These are phyloP conservation scores for Sporothrix humicola DNA, from an alignment of 2,329 filamentous ascomycete species.

Conservation along the genomic window DNA sequence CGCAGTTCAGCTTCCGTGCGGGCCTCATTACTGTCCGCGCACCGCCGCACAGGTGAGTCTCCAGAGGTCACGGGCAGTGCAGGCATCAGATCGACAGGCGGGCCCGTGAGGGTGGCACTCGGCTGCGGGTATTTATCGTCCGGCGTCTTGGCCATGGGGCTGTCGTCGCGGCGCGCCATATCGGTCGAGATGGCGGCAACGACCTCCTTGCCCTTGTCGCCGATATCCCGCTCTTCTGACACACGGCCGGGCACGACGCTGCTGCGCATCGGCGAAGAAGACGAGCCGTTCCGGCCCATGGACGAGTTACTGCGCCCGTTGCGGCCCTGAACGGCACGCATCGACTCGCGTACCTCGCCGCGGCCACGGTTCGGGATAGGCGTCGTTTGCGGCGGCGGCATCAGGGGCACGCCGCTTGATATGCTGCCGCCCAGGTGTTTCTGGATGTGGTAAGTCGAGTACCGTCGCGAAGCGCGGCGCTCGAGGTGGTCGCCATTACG, in stretches of 20 bases:
- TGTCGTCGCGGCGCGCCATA: conserved; percentile 45
- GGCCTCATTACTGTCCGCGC: conserved; percentile 9
- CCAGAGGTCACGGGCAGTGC: conserved; percentile 44
- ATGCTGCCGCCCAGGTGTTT: conserved; percentile 81
- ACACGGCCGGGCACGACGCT: conserved; percentile 58
- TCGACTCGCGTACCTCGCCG: conserved; percentile 78
- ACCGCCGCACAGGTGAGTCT: conserved; percentile 36
- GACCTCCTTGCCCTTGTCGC: conserved; percentile 32
- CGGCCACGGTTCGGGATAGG: conserved; percentile 85
- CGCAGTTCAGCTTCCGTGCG: conserved; percentile 23
- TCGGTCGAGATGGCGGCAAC: not conserved
- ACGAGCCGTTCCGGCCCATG: conserved; percentile 40
- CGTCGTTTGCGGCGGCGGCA: conserved; percentile 82
- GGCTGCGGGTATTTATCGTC: conserved; percentile 66
- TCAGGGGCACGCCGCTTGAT: conserved; percentile 81
- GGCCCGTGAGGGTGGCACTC: conserved; percentile 65
- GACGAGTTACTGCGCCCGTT: conserved; percentile 58
- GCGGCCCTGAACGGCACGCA: conserved; percentile 68
- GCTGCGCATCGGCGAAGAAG: conserved; percentile 62
- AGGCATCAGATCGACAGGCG: conserved; percentile 53
- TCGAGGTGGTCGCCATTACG: conserved; percentile 85
- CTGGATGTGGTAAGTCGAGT: conserved; percentile 95
- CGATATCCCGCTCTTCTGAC: conserved; percentile 62
- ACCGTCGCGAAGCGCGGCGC: conserved; percentile 86
- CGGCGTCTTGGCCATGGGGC: conserved; percentile 62